Evolutionary conservation across 2,329 filamentous ascomycete genomes (phyloP), one percentile per base, ranked within the genome.

Genomic region (Basipetospora sp.): DNA sequence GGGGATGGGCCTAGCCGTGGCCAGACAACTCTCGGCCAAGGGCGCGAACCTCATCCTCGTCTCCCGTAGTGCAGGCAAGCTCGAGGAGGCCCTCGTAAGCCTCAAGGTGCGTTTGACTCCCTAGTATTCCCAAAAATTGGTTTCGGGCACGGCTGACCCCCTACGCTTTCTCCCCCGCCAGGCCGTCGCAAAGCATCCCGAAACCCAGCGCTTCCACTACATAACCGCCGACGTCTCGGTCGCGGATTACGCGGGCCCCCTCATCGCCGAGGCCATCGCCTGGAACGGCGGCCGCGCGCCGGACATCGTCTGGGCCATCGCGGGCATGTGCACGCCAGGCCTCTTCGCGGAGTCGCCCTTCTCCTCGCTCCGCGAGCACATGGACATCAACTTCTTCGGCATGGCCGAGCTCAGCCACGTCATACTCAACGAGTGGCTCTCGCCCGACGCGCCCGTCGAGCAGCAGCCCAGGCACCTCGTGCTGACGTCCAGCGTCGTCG

Each of bases 341-440:
- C 77, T 93, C 43, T 93, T 88, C 62, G 57, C 82, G 45, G 82
- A 94, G 43, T 75, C 74, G 28, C 68, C 80, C 8, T 63, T 83
- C 37, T 62, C 75, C 6, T 71, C 69, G 9, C 63, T 86, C 46
- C 71, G 79, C 30, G 64, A 68, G 45, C 84, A 93, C 55, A 94
- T 94, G 84, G 84, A 94, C 52, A 72, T 88, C 47, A 88, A 94
- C 60, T 96, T 84, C 63, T 94, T 79, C 69, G 82, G 84, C 34
- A 76, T 77, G 20, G 79, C 80, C 29, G 90, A 93, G 55, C 82
- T 93, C 60, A 80, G 85, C 27, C 85, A 92, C 53, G 77, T 83
- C 15, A 74, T 80, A 14, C 62, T 94, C 43, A 71, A 69, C 36
- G 68, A 72, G 42, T 94, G 88, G 88, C 71, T 86, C 31, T 58